A percentile compares a stretch with the other conserved stretches of the same genome.
These are phyloP conservation scores for Durio zibethinus DNA, from an alignment of 345 rosid genomes.

Conservation along the genomic window DNA sequence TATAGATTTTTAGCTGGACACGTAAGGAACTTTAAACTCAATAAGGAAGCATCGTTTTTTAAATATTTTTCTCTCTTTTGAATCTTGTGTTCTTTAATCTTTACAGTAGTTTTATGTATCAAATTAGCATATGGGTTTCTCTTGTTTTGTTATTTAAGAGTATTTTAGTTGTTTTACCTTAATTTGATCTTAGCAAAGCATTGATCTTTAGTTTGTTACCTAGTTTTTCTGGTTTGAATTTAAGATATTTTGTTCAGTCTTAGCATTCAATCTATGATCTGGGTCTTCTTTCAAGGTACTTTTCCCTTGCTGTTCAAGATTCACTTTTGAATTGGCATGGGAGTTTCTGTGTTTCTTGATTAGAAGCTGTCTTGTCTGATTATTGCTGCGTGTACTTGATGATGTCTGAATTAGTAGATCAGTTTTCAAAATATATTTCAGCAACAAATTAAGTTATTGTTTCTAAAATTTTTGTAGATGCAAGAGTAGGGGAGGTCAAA, in stretches of 20 bases:
- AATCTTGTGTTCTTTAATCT: background rate
- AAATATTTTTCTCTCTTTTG: background rate
- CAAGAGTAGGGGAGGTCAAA: background rate
- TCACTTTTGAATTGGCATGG: background rate
- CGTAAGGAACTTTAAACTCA: slow-evolving; percentile 5
- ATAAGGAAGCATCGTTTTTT: background rate
- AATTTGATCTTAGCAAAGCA: background rate
- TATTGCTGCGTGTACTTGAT: background rate
- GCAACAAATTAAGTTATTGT: background rate
- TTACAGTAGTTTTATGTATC: no score
- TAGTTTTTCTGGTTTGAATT: background rate
- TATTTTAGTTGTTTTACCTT: background rate
- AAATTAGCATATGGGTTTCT: slow-evolving; percentile 11
- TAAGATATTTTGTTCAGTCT: no score
- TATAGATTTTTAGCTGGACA: slow-evolving; percentile 3
- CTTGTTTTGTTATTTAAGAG: background rate
- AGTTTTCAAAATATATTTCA: background rate
- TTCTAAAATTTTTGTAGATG: background rate
- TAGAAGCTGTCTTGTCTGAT: background rate
- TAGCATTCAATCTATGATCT: background rate
- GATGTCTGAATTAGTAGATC: background rate
- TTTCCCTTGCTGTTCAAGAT: background rate
- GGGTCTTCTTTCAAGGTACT: background rate
- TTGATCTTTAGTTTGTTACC: background rate
- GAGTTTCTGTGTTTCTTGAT: background rate